Evolutionary conservation across 306 rosid species (phyloP), one percentile per base, ranked within the genome.

Genomic region (Erythrophleum fordii): DNA sequence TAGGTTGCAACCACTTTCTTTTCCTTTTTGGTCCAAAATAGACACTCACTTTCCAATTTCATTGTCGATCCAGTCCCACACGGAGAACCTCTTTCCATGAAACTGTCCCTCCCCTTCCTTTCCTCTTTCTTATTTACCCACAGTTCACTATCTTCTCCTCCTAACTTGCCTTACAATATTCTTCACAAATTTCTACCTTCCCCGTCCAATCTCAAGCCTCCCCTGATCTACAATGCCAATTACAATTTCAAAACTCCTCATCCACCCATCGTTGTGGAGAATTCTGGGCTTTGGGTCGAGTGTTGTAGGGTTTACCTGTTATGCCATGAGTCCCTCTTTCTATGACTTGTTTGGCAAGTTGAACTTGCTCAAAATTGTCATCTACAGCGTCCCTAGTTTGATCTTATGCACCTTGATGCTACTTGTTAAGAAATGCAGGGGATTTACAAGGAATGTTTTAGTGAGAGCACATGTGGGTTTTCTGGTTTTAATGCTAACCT

Each of bases 311-410:
- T 11, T 72, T 5, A 49, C 2, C 29, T 72, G 62, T n/a, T 72
- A 49, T 51, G 76, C 62, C 44, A 45, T 29, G 62, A 72, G 76
- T n/a, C 28, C 62, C 20, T 51, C 76, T 29, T 72, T 49, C 18
- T 0, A 10, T 3, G 5, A 29, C 1, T 14, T 51, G 28, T 29
- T 72, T 28, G 76, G 76, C 22, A 17, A 20, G 0, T 72, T 42
- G 45, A 72, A 29, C 1, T 6, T 6, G 18, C 1, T 29, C 41
- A 72, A 49, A 56, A 17, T 5, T 0, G 5, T 20, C 37, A 29
- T 72, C 13, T 72, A 72, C 29, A 6, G n/a, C 0, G 5, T 48
- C 45, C 0, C 2, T 16, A 72, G 62, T 29, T 9, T 34, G 16
- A 3, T 13, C 8, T 0, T 51, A 34, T 4, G 5, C 18, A 8